Evolutionary conservation across 2,329 filamentous ascomycete genomes (phyloP).

Genomic region (Pochonia chlamydosporia): DNA sequence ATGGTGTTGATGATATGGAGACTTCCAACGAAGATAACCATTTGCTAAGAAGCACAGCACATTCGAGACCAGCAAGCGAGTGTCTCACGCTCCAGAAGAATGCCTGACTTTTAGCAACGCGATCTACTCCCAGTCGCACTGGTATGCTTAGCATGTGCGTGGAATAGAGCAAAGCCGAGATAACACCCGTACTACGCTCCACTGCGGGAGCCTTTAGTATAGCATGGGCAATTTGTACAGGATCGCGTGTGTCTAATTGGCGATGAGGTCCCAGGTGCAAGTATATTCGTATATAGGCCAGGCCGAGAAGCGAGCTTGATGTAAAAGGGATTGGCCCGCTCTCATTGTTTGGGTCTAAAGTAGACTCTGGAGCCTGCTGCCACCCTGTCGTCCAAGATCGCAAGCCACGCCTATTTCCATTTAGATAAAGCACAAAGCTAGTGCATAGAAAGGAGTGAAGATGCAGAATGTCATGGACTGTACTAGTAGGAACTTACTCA

Average conservation of each 20-base stretch:
- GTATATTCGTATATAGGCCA: conserved; percentile 22
- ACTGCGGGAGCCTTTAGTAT: background rate
- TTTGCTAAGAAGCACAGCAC: background rate
- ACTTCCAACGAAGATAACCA: too few relatives aligned
- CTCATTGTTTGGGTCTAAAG: background rate
- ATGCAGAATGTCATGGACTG: background rate
- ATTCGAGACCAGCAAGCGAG: background rate
- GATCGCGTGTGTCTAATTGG: background rate
- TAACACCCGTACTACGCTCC: background rate
- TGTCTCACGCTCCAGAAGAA: background rate
- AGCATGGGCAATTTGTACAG: background rate
- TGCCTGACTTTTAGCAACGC: background rate
- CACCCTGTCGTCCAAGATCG: background rate
- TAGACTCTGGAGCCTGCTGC: background rate
- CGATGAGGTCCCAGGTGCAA: conserved; percentile 1
- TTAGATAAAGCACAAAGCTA: too few relatives aligned
- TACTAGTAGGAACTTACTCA: too few relatives aligned
- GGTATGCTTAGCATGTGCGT: background rate
- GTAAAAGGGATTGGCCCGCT: conserved; percentile 62
- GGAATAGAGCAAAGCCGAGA: background rate
- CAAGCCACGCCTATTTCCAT: too few relatives aligned
- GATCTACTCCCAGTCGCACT: background rate
- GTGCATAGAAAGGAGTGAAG: background rate
- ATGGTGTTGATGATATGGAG: too few relatives aligned
- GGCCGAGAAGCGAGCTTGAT: conserved; percentile 21